Conservation (phyloP, 208 protist species). For the Histomonas meleagridis region DNA sequence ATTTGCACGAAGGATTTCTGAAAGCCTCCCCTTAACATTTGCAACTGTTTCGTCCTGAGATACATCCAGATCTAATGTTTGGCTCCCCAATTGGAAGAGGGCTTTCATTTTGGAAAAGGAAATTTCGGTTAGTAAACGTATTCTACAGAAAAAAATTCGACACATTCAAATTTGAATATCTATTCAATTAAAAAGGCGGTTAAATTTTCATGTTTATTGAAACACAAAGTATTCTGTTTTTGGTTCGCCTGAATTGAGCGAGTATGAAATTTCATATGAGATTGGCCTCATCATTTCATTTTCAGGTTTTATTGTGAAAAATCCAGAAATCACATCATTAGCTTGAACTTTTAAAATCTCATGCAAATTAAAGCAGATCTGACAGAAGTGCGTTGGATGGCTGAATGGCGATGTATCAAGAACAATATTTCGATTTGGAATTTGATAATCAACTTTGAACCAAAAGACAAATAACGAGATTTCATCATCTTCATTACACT, state of each 20-base stretch:
- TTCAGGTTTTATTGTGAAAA: background rate
- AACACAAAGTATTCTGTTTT: too few species aligned
- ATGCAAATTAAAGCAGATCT: background rate
- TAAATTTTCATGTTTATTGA: too few species aligned
- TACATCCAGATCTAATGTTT: too few species aligned
- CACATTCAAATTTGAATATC: too few species aligned
- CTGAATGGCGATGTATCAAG: background rate
- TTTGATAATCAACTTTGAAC: background rate
- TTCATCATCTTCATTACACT: background rate
- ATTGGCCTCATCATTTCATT: background rate
- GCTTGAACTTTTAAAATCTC: background rate
- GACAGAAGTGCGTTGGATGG: background rate
- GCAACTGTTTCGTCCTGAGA: too few species aligned
- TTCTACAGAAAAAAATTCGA: too few species aligned
- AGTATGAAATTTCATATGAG: background rate
- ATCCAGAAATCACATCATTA: background rate
- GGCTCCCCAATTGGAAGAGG: too few species aligned
- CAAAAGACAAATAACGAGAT: background rate
- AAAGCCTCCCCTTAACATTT: too few species aligned
- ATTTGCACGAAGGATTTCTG: too few species aligned
- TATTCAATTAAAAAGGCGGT: too few species aligned
- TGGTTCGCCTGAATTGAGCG: background rate
- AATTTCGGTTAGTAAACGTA: too few species aligned
- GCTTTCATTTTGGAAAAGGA: too few species aligned
- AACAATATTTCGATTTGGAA: background rate